phyloP scores from a whole-genome alignment of 352 stramenopile genomes.

The Globisporangium nodosum region DNA sequence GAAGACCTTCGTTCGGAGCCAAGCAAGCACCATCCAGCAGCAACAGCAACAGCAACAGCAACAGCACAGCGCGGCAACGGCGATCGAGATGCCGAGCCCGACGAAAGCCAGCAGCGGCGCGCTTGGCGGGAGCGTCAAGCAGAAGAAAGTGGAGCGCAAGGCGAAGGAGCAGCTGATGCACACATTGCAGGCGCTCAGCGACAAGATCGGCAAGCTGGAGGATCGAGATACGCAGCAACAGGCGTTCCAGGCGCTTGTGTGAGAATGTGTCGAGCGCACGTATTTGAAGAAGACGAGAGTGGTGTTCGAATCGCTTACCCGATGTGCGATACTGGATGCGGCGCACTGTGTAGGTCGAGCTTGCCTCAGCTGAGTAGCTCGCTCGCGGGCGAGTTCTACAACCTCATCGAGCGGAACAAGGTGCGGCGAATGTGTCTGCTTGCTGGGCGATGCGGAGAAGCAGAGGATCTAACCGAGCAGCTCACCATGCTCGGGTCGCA shows the following conservation, averaged over 20 bases:
- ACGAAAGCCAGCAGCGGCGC: background rate
- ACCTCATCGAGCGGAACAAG: constrained; percentile 59
- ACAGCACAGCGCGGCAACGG: too few relatives aligned
- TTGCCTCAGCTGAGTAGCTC: constrained; percentile 28
- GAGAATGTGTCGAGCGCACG: background rate
- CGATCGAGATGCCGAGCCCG: background rate
- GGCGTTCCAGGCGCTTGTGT: constrained; percentile 48
- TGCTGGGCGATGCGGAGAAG: background rate
- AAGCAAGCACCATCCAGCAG: too few relatives aligned
- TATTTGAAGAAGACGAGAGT: background rate
- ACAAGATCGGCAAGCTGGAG: constrained; percentile 49
- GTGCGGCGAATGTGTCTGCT: constrained; percentile 12
- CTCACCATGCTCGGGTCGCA: background rate
- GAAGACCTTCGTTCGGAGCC: too few relatives aligned
- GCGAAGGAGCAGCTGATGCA: constrained; percentile 28
- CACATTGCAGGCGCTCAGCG: constrained; percentile 34
- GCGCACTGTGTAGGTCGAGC: constrained; percentile 21
- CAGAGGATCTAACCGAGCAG: background rate
- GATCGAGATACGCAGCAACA: constrained; percentile 64
- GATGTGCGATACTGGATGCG: background rate
- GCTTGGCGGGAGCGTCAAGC: constrained; percentile 19
- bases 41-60: too few relatives aligned
- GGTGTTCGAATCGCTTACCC: background rate
- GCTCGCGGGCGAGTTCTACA: constrained; percentile 35
- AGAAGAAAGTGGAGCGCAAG: constrained; percentile 41